Conservation (phyloP, 2,329 filamentous ascomycete species). For the Neonectria hederae region DNA sequence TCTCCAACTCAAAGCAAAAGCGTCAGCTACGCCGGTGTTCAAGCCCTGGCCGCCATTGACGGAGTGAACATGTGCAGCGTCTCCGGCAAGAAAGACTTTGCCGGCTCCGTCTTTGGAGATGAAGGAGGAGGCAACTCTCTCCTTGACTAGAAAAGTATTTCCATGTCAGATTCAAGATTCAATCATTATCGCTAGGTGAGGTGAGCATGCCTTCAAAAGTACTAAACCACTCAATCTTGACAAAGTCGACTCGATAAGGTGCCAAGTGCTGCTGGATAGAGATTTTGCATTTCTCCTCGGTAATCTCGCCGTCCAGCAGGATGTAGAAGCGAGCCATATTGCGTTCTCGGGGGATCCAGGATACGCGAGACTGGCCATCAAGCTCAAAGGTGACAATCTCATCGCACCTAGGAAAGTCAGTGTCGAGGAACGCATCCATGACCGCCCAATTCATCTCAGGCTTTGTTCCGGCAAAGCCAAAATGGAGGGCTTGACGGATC, state of each 20-base stretch:
- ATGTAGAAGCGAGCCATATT: conserved; percentile 1
- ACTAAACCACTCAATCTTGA: background rate
- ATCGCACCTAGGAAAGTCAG: conserved; percentile 51
- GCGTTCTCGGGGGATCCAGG: conserved; percentile 1
- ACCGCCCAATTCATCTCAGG: conserved; percentile 62
- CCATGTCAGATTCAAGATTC: background rate
- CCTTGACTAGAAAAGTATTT: conserved; percentile 37
- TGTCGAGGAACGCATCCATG: conserved; percentile 59
- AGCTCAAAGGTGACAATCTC: conserved; percentile 3
- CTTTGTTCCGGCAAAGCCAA: conserved; percentile 56
- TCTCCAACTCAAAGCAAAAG: conserved; percentile 53
- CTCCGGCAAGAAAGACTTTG: conserved; percentile 61
- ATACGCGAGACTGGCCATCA: background rate
- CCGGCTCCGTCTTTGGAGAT: conserved; percentile 50
- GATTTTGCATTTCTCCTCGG: background rate
- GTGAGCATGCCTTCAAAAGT: background rate
- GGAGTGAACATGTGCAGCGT: conserved; percentile 64
- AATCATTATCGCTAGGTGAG: background rate
- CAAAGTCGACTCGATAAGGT: background rate
- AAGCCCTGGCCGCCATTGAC: conserved; percentile 65
- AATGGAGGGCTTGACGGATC: conserved; percentile 53
- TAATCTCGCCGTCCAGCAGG: background rate
- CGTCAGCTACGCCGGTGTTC: conserved; percentile 65
- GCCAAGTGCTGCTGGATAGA: background rate
- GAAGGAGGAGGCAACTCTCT: conserved; percentile 45